Percentiles rank a stretch among this genome's conserved stretches.
Conservation (phyloP, 345 rosid species). For the Corchorus capsularis region DNA sequence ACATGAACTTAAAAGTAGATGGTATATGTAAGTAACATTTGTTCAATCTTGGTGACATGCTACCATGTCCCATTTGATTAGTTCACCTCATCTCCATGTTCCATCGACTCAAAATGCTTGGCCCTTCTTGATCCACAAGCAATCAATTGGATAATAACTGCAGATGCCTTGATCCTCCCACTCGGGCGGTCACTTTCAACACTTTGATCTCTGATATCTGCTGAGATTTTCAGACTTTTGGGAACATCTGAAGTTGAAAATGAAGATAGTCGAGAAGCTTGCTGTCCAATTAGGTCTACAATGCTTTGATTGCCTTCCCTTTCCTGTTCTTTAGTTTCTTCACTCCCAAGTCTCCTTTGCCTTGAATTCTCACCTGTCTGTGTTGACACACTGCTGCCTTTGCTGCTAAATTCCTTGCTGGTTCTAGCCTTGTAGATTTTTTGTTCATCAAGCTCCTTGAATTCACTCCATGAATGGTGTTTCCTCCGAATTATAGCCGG, state of each 20-base stretch:
- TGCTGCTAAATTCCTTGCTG: slow-evolving; percentile 16
- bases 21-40: neutral
- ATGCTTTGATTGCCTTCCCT: neutral
- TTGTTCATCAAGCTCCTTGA: slow-evolving; percentile 23
- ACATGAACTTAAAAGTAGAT: neutral
- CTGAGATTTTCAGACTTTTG: slow-evolving; percentile 26
- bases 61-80: neutral
- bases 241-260: slow-evolving; percentile 40
- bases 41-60: neutral
- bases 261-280: slow-evolving; percentile 18
- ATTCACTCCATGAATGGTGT: slow-evolving; percentile 26
- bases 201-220: slow-evolving; percentile 42
- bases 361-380: slow-evolving; percentile 41
- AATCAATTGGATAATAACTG: slow-evolving; percentile 54
- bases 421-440: slow-evolving; percentile 32
- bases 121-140: slow-evolving; percentile 43
- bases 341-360: slow-evolving; percentile 3
- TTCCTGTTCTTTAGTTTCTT: slow-evolving; percentile 13
- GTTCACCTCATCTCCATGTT: neutral
- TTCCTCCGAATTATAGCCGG: slow-evolving; percentile 12
- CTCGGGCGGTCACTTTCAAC: slow-evolving; percentile 33
- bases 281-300: neutral
- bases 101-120: slow-evolving; percentile 10
- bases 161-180: slow-evolving; percentile 55
- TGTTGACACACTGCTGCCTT: slow-evolving; percentile 46